Conservation (phyloP, 2,329 filamentous ascomycete genomes). For the Fusarium guadeloupense region DNA sequence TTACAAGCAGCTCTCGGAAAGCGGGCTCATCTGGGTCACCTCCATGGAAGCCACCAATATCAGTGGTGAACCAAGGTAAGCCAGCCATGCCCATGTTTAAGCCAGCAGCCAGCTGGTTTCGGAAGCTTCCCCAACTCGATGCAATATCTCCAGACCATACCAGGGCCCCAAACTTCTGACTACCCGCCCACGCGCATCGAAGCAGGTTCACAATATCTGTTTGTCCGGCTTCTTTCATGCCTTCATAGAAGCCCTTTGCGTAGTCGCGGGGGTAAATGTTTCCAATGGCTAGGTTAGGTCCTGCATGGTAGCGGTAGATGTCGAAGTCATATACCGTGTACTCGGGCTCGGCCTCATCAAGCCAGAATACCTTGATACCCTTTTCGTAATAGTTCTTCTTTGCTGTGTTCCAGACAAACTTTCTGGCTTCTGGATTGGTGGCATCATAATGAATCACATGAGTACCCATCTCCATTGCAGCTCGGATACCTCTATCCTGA, state of each 20-base stretch:
- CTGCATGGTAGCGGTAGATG: conserved; percentile 59
- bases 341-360: conserved; percentile 75
- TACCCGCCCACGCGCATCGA: conserved; percentile 60
- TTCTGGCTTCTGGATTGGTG: conserved; percentile 66
- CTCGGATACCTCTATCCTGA: conserved; percentile 65
- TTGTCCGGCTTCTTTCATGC: conserved; percentile 61
- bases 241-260: conserved; percentile 67
- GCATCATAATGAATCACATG: conserved; percentile 67
- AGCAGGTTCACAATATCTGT: conserved; percentile 64
- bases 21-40: conserved; percentile 63
- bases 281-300: conserved; percentile 54
- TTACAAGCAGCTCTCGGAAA: conserved; percentile 70
- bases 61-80: conserved; percentile 75
- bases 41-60: conserved; percentile 75
- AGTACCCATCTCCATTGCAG: conserved; percentile 64
- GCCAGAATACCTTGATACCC: conserved; percentile 72
- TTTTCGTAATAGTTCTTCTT: conserved; percentile 69
- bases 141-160: conserved; percentile 75
- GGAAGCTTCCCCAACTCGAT: conserved; percentile 66
- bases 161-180: conserved; percentile 70
- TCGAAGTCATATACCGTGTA: conserved; percentile 73
- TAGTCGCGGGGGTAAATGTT: conserved; percentile 70
- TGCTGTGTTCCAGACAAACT: conserved; percentile 66
- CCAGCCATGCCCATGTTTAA: conserved; percentile 73
- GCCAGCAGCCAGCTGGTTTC: conserved; percentile 68